Conservation (phyloP, 2,329 filamentous ascomycete species). For the Cercospora nicotianae region DNA sequence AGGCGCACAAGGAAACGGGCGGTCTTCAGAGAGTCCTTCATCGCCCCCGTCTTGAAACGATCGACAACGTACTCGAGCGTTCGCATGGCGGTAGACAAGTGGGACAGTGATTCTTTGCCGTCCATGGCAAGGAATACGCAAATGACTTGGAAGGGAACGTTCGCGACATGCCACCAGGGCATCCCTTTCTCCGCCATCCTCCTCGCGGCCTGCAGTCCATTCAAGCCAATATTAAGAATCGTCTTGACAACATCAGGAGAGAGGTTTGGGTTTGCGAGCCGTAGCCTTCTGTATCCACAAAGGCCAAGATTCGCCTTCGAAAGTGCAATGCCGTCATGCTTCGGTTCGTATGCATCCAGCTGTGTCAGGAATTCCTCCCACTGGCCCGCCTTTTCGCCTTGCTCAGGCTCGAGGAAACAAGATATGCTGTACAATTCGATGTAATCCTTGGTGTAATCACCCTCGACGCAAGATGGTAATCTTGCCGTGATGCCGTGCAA, state of each 20-base stretch:
- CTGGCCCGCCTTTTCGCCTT: constrained; percentile 32
- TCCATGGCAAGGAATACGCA: constrained; percentile 59
- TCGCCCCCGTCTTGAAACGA: constrained; percentile 35
- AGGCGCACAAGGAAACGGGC: constrained; percentile 56
- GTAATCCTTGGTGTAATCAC: constrained; percentile 51
- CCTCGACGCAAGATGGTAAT: constrained; percentile 42
- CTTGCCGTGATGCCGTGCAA: constrained; percentile 50
- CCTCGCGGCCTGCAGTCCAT: constrained; percentile 51
- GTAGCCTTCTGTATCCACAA: constrained; percentile 57
- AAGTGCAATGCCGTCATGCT: constrained; percentile 36
- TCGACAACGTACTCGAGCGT: constrained; percentile 37
- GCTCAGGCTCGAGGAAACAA: constrained; percentile 55
- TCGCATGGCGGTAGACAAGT: constrained; percentile 54
- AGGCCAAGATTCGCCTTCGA: constrained; percentile 58
- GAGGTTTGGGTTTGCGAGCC: constrained; percentile 52
- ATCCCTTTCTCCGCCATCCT: constrained; percentile 47
- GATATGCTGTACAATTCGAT: constrained; percentile 56
- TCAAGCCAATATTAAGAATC: constrained; percentile 50
- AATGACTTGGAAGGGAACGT: constrained; percentile 60
- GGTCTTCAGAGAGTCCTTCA: constrained; percentile 56
- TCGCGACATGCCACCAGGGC: constrained; percentile 62
- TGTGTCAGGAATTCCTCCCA: constrained; percentile 39
- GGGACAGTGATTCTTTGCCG: constrained; percentile 49
- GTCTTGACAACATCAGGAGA: constrained; percentile 47
- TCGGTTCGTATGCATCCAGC: constrained; percentile 35